Base-by-base conservation (phyloP, 345 rosid genomes). In the Hypericum perforatum region DNA sequence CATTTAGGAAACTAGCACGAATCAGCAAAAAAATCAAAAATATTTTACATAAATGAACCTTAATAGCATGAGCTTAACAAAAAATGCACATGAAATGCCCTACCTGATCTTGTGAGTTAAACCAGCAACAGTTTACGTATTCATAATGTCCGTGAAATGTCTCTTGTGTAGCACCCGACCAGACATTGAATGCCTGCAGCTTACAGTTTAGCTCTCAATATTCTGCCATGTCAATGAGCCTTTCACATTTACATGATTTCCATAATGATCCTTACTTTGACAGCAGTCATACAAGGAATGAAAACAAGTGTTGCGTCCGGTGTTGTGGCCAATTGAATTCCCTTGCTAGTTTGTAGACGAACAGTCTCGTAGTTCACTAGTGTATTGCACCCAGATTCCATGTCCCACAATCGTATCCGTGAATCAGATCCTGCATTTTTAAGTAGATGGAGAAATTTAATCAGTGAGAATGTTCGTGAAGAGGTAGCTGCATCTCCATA, bases 391-490 rank as follows among this genome's bases (percentile, higher is more conserved):
- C 98, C 98, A 56, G 96, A 85, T 72, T 81, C 82, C 52, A 77
- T 61, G 65, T 91, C 98, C 98, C 98, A 91, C 71, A 88, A 62
- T 66, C 95, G 76, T 76, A 88, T 68, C 74, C 96, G 81, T 32
- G 98, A 88, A 80, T 88, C 98, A 42, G 96, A 92, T 46, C 96
- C 96, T 88, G 77, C 50, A 54, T 58, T 57, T 43, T 69, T 57
- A 48, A 16, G 41, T 40, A 39, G n/a, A 55, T 50, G 64, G 56
- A 47, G 49, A 55, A 11, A 15, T 45, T 36, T 22, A 1, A 22
- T 22, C 32, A 4, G 32, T 22, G 32, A 22, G 32, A 1, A 22
- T 22, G 32, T 22, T 22, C 32, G 4, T 22, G 32, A 22, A 22
- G 32, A 22, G 32, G 32, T 22, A 22, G 32, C 32, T 22, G 32